These are phyloP conservation scores for Metschnikowia cerradonensis DNA, from an alignment of 805 yeast species.

Conservation along the genomic window DNA sequence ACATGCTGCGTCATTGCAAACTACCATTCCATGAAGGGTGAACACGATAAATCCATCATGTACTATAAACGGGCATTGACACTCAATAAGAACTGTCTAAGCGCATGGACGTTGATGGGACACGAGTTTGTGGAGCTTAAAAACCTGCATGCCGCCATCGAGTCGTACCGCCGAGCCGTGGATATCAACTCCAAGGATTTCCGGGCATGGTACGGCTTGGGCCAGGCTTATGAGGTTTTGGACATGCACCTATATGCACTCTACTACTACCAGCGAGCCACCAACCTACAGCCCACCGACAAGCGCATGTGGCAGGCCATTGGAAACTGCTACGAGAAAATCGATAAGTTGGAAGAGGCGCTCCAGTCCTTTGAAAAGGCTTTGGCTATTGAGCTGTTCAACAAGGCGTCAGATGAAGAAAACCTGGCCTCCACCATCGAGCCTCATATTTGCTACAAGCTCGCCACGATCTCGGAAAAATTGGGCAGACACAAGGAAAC, in stretches of 20 bases:
- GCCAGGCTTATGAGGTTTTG: conserved; percentile 94
- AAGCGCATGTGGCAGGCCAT: conserved; percentile 96
- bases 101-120: conserved; percentile 98
- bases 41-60: conserved; percentile 92
- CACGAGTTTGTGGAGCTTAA: conserved; percentile 96
- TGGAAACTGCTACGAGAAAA: conserved; percentile 82
- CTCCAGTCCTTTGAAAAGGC: conserved; percentile 82
- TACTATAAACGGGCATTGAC: conserved; percentile 87
- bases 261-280: conserved; percentile 88
- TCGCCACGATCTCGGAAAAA: conserved; percentile 65
- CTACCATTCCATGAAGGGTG: conserved; percentile 84
- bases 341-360: conserved; percentile 67
- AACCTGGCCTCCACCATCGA: conserved; percentile 40
- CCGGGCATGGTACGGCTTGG: conserved; percentile 97
- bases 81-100: conserved; percentile 70
- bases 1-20: conserved; percentile 94
- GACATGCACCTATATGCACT: conserved; percentile 93
- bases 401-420: conserved; percentile 17
- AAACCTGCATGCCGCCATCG: conserved; percentile 96
- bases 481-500: conserved; percentile 52
- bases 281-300: conserved; percentile 82
- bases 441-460: conserved; percentile 53
- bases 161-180: conserved; percentile 88
- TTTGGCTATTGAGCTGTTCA: conserved; percentile 45
- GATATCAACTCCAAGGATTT: conserved; percentile 86